Conservation (phyloP, 2,329 filamentous ascomycete species). For the Cladosporium velox region DNA sequence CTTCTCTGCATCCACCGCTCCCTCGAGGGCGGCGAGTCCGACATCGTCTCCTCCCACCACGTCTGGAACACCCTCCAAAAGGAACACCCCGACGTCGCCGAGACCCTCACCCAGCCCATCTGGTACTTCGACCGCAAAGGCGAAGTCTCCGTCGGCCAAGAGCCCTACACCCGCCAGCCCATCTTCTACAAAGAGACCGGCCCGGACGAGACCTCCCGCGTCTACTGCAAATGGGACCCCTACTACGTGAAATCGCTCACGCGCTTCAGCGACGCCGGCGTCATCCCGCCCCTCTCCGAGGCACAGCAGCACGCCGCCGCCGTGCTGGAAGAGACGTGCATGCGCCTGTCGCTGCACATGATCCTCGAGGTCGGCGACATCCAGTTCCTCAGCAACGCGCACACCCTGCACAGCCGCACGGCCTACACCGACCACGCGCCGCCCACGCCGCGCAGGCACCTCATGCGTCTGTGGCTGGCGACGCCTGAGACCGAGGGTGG, state of each 20-base stretch:
- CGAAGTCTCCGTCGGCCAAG: conserved; percentile 72
- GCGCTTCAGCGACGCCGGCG: conserved; percentile 70
- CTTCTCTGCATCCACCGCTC: conserved; percentile 78
- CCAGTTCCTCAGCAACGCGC: conserved; percentile 79
- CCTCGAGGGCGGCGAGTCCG: conserved; percentile 78
- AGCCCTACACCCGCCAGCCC: conserved; percentile 42
- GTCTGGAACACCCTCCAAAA: conserved; percentile 79
- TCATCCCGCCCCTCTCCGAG: conserved; percentile 70
- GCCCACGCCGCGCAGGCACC: conserved; percentile 69
- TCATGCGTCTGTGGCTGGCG: conserved; percentile 82
- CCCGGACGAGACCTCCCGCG: conserved; percentile 55
- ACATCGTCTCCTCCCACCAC: conserved; percentile 74
- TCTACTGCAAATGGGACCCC: conserved; percentile 87
- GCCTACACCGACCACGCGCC: conserved; percentile 73
- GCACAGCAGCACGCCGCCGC: conserved; percentile 68
- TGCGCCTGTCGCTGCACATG: conserved; percentile 77
- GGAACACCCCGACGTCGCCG: conserved; percentile 76
- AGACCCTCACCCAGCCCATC: conserved; percentile 71
- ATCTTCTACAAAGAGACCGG: conserved; percentile 77
- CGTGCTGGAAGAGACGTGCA: conserved; percentile 75
- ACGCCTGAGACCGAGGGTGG: conserved; percentile 81
- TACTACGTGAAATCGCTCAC: conserved; percentile 79
- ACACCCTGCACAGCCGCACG: conserved; percentile 79
- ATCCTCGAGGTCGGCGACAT: conserved; percentile 84
- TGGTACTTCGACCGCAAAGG: conserved; percentile 96